Conservation (phyloP, 2,329 filamentous ascomycete genomes). For the Colletotrichum karsti region DNA sequence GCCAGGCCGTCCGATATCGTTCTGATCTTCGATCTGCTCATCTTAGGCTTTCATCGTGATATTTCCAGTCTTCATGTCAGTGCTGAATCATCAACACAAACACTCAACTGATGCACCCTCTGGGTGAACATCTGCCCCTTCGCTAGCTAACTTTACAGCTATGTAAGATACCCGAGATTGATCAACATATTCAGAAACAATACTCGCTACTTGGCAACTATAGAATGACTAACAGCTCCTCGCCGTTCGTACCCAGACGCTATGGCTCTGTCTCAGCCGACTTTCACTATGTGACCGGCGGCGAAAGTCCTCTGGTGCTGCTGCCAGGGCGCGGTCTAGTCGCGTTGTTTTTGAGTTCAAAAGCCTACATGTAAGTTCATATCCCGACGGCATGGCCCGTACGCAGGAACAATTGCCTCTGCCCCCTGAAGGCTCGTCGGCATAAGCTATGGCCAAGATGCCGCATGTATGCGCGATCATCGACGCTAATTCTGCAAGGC, state of each 20-base stretch:
- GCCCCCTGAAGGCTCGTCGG: not conserved
- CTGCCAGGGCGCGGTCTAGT: not conserved
- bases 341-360: not conserved
- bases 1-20: too few species aligned
- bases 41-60: not conserved
- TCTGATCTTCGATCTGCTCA: not conserved
- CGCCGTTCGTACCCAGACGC: not conserved
- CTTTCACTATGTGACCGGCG: not conserved
- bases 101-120: not conserved
- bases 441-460: not conserved
- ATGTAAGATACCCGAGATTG: not conserved
- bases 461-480: not conserved
- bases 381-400: not conserved
- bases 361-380: constrained; percentile 4
- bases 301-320: not conserved
- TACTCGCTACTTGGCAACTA: not conserved
- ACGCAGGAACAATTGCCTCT: not conserved
- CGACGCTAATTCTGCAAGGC: not conserved
- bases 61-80: not conserved
- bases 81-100: not conserved
- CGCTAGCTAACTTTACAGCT: not conserved
- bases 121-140: not conserved
- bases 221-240: not conserved
- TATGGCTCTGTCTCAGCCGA: not conserved
- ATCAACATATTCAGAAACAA: not conserved